Percentiles rank a stretch among this genome's conserved stretches.
Conservation (phyloP, 495 filamentous ascomycete genomes). For the Hypoxylon fuscum region DNA sequence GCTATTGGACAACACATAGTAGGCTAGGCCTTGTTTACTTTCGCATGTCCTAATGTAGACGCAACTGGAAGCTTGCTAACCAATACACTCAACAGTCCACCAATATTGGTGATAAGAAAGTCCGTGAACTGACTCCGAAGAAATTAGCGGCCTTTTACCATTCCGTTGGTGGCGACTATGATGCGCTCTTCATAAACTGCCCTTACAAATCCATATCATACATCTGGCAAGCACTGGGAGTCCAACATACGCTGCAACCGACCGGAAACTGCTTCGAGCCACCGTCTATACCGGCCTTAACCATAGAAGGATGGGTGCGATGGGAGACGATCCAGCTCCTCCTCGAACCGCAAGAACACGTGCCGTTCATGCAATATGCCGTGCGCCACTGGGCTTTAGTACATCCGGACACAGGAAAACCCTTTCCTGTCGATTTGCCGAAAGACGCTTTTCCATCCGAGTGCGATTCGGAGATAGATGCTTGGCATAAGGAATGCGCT, state of each 20-base stretch:
- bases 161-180: conserved; percentile 87
- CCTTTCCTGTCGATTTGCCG: conserved; percentile 82
- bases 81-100: conserved; percentile 53
- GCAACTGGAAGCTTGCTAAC: conserved; percentile 14
- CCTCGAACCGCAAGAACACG: conserved; percentile 87
- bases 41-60: conserved; percentile 9
- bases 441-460: conserved; percentile 75
- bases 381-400: conserved; percentile 77
- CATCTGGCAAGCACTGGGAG: conserved; percentile 91
- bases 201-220: conserved; percentile 78
- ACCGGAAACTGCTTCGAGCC: conserved; percentile 73
- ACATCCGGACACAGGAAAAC: conserved; percentile 73
- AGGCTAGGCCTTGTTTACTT: conserved; percentile 44
- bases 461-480: conserved; percentile 78
- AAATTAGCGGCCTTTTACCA: conserved; percentile 92
- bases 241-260: conserved; percentile 80
- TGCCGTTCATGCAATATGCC: conserved; percentile 81
- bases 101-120: conserved; percentile 71
- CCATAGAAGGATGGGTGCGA: conserved; percentile 82
- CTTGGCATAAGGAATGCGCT: conserved; percentile 82
- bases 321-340: conserved; percentile 96
- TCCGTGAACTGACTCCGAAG: conserved; percentile 73
- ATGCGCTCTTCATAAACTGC: conserved; percentile 84
- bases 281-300: conserved; percentile 83
- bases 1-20: conserved; percentile 86